A percentile compares a stretch with the other conserved stretches of the same genome.
Evolutionary conservation across 176 grass and related monocot species (phyloP).

Genomic region (Musa beccarii): DNA sequence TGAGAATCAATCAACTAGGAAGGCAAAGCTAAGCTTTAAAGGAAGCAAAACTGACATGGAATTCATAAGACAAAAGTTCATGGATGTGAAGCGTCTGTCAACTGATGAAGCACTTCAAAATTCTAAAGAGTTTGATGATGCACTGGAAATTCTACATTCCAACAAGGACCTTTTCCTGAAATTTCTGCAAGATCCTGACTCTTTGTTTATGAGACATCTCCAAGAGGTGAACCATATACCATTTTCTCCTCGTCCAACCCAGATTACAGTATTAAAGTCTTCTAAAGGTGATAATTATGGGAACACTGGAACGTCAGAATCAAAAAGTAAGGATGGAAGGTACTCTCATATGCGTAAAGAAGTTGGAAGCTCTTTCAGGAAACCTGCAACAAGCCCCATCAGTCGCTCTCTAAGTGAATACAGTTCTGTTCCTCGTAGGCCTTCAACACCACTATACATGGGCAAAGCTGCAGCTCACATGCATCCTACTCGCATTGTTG

Average conservation of each 20-base stretch:
- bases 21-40: slow-evolving; percentile 28
- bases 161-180: slow-evolving; percentile 78
- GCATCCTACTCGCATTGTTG: slow-evolving; percentile 67
- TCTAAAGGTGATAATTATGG: slow-evolving; percentile 38
- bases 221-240: slow-evolving; percentile 32
- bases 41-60: slow-evolving; percentile 38
- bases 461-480: slow-evolving; percentile 30
- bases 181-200: slow-evolving; percentile 63
- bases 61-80: slow-evolving; percentile 67
- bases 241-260: slow-evolving; percentile 41
- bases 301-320: slow-evolving; percentile 13
- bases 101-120: slow-evolving; percentile 53
- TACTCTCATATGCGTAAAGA: slow-evolving; percentile 25
- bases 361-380: slow-evolving; percentile 33
- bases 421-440: slow-evolving; percentile 47
- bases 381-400: slow-evolving; percentile 26
- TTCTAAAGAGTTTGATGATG: slow-evolving; percentile 71
- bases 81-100: slow-evolving; percentile 64
- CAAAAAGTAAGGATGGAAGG: slow-evolving; percentile 24
- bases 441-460: slow-evolving; percentile 43
- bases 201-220: slow-evolving; percentile 43
- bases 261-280: slow-evolving; percentile 86
- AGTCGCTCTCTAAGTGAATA: slow-evolving; percentile 35
- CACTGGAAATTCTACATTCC: slow-evolving; percentile 61
- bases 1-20: slow-evolving; percentile 30